Evolutionary conservation across 441 rosid species (phyloP).

Genomic region (Omphalea diandra): DNA sequence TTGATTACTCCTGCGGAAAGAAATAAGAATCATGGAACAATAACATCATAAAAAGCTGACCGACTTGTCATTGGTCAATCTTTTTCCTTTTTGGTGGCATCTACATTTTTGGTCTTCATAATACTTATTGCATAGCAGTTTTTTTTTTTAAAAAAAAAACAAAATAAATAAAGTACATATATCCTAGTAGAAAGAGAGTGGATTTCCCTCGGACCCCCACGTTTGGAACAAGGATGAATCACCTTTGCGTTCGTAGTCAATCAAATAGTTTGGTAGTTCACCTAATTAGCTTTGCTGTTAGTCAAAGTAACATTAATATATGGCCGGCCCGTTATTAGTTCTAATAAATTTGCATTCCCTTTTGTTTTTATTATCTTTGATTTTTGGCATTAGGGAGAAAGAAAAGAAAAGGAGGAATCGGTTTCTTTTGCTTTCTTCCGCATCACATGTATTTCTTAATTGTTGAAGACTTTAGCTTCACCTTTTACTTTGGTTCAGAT

Average conservation of each 20-base stretch:
- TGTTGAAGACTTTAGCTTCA: background rate
- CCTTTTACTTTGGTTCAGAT: background rate
- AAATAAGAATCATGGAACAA: background rate
- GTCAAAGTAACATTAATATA: background rate
- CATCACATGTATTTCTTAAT: background rate
- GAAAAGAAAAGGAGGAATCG: background rate
- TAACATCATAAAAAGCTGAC: no score
- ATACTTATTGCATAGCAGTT: no score
- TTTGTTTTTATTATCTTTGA: background rate
- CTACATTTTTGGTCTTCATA: no score
- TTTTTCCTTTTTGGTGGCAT: no score
- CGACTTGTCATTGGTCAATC: background rate
- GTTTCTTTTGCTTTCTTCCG: no score
- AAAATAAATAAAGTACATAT: no score
- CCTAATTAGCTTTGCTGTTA: slow-evolving; percentile 8
- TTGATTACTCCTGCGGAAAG: slow-evolving; percentile 7
- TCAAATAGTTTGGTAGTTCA: no score
- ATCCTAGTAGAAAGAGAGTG: no score
- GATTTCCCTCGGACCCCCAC: no score
- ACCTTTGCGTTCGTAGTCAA: background rate
- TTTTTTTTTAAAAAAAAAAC: no score
- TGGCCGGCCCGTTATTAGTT: background rate
- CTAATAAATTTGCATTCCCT: background rate
- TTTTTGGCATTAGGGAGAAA: background rate
- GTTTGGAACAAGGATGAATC: slow-evolving; percentile 16